phyloP scores from a whole-genome alignment of 768 basidiomycete species.

The Dendrothele bispora region DNA sequence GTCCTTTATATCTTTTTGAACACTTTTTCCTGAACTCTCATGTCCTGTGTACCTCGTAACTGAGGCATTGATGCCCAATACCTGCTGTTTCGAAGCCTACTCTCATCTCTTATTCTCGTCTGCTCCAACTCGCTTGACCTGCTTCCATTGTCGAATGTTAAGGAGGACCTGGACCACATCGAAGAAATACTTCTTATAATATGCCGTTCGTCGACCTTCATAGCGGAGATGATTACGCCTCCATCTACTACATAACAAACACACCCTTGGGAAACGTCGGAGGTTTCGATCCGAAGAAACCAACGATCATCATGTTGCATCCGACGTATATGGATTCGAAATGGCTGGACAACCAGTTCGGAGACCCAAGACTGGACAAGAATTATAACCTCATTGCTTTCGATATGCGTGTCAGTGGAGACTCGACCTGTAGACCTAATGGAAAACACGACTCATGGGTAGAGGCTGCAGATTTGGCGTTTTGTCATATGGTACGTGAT shows the following conservation, averaged over 20 bases:
- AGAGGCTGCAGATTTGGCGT: slow-evolving; percentile 74
- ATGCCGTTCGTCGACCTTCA: slow-evolving; percentile 75
- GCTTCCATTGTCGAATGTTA: not conserved
- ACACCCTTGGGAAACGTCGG: slow-evolving; percentile 57
- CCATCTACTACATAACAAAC: slow-evolving; percentile 74
- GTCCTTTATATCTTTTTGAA: too few species aligned
- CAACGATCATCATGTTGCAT: slow-evolving; percentile 67
- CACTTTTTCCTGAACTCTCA: not conserved
- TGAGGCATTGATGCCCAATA: not conserved
- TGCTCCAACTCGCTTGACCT: not conserved
- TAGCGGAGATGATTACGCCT: slow-evolving; percentile 63
- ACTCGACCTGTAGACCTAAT: slow-evolving; percentile 51
- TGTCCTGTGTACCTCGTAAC: not conserved
- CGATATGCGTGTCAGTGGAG: slow-evolving; percentile 66
- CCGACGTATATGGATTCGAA: slow-evolving; percentile 67
- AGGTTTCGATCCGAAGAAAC: slow-evolving; percentile 63
- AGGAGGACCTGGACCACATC: not conserved
- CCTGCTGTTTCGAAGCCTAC: not conserved
- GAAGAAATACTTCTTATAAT: too few species aligned
- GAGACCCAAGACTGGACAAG: slow-evolving; percentile 58
- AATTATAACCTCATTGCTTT: slow-evolving; percentile 74
- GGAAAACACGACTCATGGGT: slow-evolving; percentile 74
- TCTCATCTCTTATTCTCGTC: not conserved
- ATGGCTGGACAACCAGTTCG: slow-evolving; percentile 68
- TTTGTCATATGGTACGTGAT: slow-evolving; percentile 55